These are phyloP conservation scores for Volvariella volvacea DNA, from an alignment of 1,284 basidiomycete species.

Conservation along the genomic window DNA sequence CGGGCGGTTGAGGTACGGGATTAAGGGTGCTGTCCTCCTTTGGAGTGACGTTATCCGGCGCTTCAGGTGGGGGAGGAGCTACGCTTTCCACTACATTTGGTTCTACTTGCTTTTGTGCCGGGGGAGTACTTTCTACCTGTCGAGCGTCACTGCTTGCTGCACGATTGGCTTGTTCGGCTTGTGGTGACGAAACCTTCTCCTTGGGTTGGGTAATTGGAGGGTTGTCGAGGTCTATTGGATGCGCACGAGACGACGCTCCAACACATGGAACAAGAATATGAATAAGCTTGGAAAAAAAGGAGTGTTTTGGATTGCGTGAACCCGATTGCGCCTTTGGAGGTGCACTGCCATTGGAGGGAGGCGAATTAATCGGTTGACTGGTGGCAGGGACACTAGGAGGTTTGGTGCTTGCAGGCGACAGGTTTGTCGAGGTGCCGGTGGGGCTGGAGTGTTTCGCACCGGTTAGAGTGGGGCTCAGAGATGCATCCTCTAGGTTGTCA, in stretches of 20 bases:
- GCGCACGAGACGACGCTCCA: constrained; percentile 22
- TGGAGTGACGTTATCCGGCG: neutral
- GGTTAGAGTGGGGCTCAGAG: neutral
- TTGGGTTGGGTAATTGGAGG: constrained; percentile 10
- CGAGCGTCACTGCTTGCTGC: neutral
- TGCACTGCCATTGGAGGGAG: constrained; percentile 12
- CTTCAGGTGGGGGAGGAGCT: neutral
- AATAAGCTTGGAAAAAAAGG: constrained; percentile 29
- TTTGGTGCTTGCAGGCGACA: neutral
- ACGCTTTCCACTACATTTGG: neutral
- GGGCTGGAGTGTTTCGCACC: neutral
- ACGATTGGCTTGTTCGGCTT: neutral
- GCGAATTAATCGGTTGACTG: neutral
- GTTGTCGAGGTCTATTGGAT: constrained; percentile 24
- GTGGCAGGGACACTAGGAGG: neutral
- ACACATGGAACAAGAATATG: constrained; percentile 30
- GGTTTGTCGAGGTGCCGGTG: neutral
- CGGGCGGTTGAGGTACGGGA: too few species aligned
- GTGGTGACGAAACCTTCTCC: constrained; percentile 1
- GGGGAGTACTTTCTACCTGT: neutral
- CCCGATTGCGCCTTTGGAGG: constrained; percentile 9
- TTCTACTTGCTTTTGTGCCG: neutral
- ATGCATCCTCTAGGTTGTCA: neutral
- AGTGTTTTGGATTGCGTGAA: constrained; percentile 16
- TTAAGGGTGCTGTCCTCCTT: neutral